Conservation (phyloP, 148 eudicot genomes). For the Cornus suecica region DNA sequence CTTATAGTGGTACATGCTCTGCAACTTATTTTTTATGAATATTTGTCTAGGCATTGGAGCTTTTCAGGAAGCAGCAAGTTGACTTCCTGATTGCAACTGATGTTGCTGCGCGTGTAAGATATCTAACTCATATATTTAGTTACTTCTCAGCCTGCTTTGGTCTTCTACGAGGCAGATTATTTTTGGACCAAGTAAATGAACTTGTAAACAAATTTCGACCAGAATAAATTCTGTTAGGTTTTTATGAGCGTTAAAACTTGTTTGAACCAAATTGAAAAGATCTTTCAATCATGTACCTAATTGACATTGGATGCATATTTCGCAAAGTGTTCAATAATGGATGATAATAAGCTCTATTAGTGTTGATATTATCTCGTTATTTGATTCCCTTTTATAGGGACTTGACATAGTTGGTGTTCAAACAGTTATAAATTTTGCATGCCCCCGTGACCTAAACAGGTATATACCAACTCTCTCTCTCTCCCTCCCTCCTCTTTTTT, state of each 20-base stretch:
- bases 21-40: background rate
- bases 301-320: background rate
- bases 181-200: background rate
- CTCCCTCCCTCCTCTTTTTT: background rate
- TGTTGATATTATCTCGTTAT: background rate
- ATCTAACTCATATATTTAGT: background rate
- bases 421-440: conserved; percentile 83
- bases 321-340: background rate
- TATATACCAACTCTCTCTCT: background rate
- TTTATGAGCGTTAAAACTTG: background rate
- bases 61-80: conserved; percentile 78
- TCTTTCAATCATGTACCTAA: background rate
- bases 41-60: conserved; percentile 54
- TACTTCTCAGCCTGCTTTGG: background rate
- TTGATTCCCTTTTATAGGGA: conserved; percentile 38
- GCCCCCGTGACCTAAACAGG: conserved; percentile 86
- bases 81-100: conserved; percentile 93
- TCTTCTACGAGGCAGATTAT: background rate
- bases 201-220: background rate
- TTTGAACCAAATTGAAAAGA: background rate
- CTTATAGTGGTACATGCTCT: background rate
- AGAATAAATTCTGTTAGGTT: background rate
- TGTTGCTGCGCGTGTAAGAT: conserved; percentile 81
- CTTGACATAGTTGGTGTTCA: conserved; percentile 89
- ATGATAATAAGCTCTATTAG: background rate